phyloP scores from a whole-genome alignment of 257 asterid species.

The Solanum pimpinellifolium region DNA sequence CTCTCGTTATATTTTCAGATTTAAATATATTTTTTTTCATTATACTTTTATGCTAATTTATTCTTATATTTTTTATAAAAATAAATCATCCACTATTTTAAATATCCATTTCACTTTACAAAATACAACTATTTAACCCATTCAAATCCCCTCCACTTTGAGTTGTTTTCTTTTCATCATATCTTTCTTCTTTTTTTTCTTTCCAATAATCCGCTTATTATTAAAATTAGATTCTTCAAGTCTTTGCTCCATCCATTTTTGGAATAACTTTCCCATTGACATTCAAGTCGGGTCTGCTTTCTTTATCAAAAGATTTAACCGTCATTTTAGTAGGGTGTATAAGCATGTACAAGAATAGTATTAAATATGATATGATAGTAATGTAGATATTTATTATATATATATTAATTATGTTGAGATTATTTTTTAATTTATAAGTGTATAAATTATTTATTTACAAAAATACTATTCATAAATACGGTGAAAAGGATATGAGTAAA shows the following conservation, averaged over 20 bases:
- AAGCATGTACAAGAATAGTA: too few species aligned
- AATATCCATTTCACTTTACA: background rate
- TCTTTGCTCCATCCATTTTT: too few species aligned
- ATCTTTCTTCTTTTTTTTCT: background rate
- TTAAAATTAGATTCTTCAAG: background rate
- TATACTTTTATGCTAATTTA: too few species aligned
- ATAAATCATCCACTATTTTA: background rate
- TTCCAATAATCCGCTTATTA: background rate
- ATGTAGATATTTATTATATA: too few species aligned
- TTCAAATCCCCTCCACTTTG: background rate
- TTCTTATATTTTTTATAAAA: background rate
- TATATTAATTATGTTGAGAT: too few species aligned
- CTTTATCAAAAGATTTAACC: background rate
- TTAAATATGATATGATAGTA: background rate
- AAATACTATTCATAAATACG: background rate
- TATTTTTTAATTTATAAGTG: background rate
- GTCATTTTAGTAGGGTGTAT: too few species aligned
- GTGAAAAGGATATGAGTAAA: background rate
- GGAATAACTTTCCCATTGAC: background rate
- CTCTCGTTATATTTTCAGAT: background rate
- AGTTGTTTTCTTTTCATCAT: background rate
- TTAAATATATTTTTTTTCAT: background rate
- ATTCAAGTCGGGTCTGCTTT: background rate
- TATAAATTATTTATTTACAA: too few species aligned
- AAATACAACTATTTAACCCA: background rate